Evolutionary conservation across 1,284 basidiomycete genomes (phyloP), one percentile per base, ranked within the genome.

Genomic region (Singerocomus inundabilis): DNA sequence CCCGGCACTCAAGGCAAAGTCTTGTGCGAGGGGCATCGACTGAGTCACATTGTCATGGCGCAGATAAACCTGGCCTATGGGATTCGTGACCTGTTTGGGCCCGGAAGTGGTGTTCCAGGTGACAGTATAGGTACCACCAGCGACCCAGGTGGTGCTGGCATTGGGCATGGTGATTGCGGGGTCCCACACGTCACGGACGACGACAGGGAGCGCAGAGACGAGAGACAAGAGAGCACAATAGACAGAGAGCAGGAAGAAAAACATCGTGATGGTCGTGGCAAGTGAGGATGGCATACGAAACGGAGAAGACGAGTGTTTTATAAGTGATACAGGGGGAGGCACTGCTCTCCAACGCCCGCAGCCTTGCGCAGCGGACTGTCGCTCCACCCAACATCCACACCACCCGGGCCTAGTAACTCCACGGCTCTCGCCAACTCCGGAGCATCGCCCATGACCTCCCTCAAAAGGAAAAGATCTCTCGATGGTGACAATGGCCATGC

Each of bases 11-110:
- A 82, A 71, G 48, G 59, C 54, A 57, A 81, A 80, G 42, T 64
- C 64, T 24, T 60, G 47, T 0, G 70, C 73, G 7, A 82, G 59
- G 37, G 66, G 61, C 4, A 24, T 28, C 13, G 50, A 32, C 15
- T 68, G 55, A 12, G 74, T 70, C 12, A 38, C 33, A 26, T 61
- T 9, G 5, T 63, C n/a, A 46, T 71, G 65, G 34, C 75, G 69
- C 21, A 80, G 66, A 31, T 70, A 68, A 28, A 81, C 66, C 46
- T 36, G 24, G 12, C 79, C 78, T 11, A 50, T 34, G 26, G 62
- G 56, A 60, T 81, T 81, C 12, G 78, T 79, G 57, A 81, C 74
- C 24, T 79, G 53, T 4, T 37, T 28, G 6, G 79, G 79, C 13
- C 70, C 49, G 34, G 64, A 53, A 5, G 72, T 66, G 4, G 63